Evolutionary conservation across 805 yeast species (phyloP).

Genomic region (Cyberlindnera maritima): DNA sequence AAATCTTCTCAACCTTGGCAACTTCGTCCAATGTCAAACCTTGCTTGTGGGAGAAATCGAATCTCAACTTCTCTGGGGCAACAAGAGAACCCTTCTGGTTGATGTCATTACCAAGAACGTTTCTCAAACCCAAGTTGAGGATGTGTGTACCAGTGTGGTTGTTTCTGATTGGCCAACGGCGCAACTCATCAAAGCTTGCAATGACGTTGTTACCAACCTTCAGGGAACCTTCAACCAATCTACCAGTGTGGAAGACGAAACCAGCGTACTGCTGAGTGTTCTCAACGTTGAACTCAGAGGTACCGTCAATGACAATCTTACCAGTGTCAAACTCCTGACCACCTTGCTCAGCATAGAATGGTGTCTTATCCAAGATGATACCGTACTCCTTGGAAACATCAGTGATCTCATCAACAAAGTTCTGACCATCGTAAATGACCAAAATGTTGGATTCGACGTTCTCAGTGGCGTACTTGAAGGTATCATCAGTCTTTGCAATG

Average conservation of each 20-base stretch:
- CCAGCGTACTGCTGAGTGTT: conserved; percentile 94
- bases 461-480: conserved; percentile 69
- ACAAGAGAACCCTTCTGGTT: conserved; percentile 98
- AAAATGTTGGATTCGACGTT: conserved; percentile 67
- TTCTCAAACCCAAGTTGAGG: conserved; percentile 83
- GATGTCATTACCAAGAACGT: conserved; percentile 80
- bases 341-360: conserved; percentile 98
- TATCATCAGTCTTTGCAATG: conserved; percentile 81
- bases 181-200: conserved; percentile 86
- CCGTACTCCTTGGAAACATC: conserved; percentile 62
- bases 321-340: conserved; percentile 99
- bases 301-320: conserved; percentile 83
- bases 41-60: conserved; percentile 93
- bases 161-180: conserved; percentile 95
- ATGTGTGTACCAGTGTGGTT: conserved; percentile 99
- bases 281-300: conserved; percentile 81
- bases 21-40: conserved; percentile 73
- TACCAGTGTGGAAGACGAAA: conserved; percentile 93
- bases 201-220: conserved; percentile 67
- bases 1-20: conserved; percentile 69
- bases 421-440: conserved; percentile 65
- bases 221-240: conserved; percentile 70
- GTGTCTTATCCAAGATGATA: conserved; percentile 80
- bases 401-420: conserved; percentile 52
- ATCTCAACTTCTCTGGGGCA: conserved; percentile 91